A percentile compares a stretch with the other conserved stretches of the same genome.
Conservation (phyloP, 768 basidiomycete genomes). For the Tephrocybe sp. region DNA sequence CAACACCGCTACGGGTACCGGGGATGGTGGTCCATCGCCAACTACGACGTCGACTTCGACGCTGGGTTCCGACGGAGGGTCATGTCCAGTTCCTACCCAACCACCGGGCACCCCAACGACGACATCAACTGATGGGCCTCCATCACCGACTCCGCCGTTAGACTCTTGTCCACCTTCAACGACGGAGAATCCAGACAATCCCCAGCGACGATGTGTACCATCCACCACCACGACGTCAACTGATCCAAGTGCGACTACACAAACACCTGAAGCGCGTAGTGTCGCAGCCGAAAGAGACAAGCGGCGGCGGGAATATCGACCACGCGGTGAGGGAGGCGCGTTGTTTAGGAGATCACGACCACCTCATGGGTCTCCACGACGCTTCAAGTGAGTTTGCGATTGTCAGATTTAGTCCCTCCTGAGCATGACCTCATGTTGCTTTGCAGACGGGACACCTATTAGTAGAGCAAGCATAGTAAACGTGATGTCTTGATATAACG, state of each 20-base stretch:
- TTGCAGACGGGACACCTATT: constrained; percentile 7
- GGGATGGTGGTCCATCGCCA: neutral
- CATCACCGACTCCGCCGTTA: neutral
- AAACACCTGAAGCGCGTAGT: neutral
- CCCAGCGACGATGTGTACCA: neutral
- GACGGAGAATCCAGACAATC: neutral
- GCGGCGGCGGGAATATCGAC: constrained; percentile 8
- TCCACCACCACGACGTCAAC: neutral
- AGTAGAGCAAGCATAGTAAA: constrained; percentile 4
- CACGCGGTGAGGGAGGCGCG: constrained; percentile 5
- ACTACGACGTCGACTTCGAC: neutral
- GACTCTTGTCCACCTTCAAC: neutral
- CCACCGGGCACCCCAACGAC: neutral
- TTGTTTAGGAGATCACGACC: constrained; percentile 9
- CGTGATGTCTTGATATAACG: constrained; percentile 2
- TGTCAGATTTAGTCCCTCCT: neutral
- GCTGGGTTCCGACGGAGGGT: neutral
- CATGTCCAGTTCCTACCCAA: neutral
- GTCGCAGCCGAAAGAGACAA: neutral
- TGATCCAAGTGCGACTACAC: neutral
- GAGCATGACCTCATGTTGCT: neutral
- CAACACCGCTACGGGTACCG: neutral
- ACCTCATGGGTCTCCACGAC: neutral
- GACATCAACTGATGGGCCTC: neutral
- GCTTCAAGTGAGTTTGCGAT: constrained; percentile 5